Evolutionary conservation across 2,329 filamentous ascomycete genomes (phyloP).

Genomic region (Beauveria rudraprayagi): DNA sequence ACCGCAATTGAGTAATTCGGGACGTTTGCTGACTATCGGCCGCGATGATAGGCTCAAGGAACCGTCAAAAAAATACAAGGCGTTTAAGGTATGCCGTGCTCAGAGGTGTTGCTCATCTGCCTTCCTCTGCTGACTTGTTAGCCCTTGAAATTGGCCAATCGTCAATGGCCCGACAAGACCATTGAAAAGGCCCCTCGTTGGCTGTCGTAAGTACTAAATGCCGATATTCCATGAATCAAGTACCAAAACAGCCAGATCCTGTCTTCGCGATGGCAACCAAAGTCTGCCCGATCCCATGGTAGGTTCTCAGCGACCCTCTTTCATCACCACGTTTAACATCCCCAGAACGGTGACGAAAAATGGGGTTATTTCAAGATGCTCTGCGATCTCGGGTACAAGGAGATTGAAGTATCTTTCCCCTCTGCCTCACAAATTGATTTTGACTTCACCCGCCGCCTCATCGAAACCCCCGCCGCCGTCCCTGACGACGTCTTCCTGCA

Average conservation of each 20-base stretch:
- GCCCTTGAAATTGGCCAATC: constrained; percentile 50
- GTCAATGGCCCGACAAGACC: constrained; percentile 77
- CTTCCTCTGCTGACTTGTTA: constrained; percentile 21
- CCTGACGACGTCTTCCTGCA: constrained; percentile 89
- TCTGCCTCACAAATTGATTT: constrained; percentile 93
- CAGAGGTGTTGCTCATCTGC: too few species aligned
- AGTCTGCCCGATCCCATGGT: constrained; percentile 90
- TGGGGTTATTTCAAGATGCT: constrained; percentile 94
- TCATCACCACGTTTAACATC: constrained; percentile 2
- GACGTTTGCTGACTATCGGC: not conserved
- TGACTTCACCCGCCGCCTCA: constrained; percentile 81
- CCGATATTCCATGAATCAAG: too few species aligned
- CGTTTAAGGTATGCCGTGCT: constrained; percentile 33
- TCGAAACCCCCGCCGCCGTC: constrained; percentile 74
- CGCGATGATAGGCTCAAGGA: constrained; percentile 53
- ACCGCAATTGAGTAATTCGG: not conserved
- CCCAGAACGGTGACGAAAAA: constrained; percentile 85
- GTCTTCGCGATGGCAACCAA: constrained; percentile 84
- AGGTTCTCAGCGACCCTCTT: constrained; percentile 22
- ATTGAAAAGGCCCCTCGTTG: constrained; percentile 82
- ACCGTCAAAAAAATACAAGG: constrained; percentile 68
- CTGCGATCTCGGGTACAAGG: constrained; percentile 86
- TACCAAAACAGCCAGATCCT: constrained; percentile 31
- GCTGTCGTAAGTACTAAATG: constrained; percentile 52
- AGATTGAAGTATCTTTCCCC: constrained; percentile 94